A percentile compares a stretch with the other conserved stretches of the same genome.
phyloP scores from a whole-genome alignment of 1,139 yeast species.

The Kluyveromyces sp. region DNA sequence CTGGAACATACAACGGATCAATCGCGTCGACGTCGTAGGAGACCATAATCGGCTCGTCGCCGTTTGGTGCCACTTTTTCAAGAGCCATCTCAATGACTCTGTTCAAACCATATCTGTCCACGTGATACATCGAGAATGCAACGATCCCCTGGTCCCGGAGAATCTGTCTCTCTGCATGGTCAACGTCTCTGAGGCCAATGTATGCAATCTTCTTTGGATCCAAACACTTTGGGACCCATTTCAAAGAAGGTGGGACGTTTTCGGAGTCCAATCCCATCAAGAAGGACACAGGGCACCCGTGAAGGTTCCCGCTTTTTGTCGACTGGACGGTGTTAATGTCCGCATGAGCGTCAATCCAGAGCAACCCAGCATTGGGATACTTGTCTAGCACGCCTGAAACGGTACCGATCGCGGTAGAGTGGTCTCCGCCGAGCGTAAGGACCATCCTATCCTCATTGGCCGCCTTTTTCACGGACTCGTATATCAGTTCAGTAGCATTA shows the following conservation, averaged over 20 bases:
- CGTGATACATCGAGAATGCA: conserved; percentile 93
- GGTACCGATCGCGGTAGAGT: conserved; percentile 92
- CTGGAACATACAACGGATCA: conserved; percentile 91
- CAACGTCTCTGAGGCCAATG: conserved; percentile 93
- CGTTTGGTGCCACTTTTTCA: conserved; percentile 66
- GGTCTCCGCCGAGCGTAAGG: conserved; percentile 92
- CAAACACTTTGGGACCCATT: conserved; percentile 71
- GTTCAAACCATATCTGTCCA: conserved; percentile 90
- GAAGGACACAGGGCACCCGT: conserved; percentile 94
- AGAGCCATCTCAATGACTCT: conserved; percentile 90
- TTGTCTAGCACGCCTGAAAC: conserved; percentile 73
- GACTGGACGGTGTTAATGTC: conserved; percentile 89
- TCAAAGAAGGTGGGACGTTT: conserved; percentile 57
- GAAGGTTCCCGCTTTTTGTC: conserved; percentile 85
- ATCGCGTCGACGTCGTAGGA: conserved; percentile 96
- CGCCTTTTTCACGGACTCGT: conserved; percentile 46
- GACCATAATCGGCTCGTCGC: conserved; percentile 70
- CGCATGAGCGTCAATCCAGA: conserved; percentile 98
- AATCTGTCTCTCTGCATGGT: conserved; percentile 72
- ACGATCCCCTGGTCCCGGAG: conserved; percentile 65
- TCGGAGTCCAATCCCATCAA: conserved; percentile 61
- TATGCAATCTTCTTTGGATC: conserved; percentile 73
- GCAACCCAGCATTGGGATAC: conserved; percentile 79
- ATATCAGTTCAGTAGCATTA: conserved; percentile 59
- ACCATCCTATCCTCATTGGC: conserved; percentile 55